Evolutionary conservation across 495 filamentous ascomycete genomes (phyloP), one percentile per base, ranked within the genome.

Genomic region (Cercophora newfieldiana): DNA sequence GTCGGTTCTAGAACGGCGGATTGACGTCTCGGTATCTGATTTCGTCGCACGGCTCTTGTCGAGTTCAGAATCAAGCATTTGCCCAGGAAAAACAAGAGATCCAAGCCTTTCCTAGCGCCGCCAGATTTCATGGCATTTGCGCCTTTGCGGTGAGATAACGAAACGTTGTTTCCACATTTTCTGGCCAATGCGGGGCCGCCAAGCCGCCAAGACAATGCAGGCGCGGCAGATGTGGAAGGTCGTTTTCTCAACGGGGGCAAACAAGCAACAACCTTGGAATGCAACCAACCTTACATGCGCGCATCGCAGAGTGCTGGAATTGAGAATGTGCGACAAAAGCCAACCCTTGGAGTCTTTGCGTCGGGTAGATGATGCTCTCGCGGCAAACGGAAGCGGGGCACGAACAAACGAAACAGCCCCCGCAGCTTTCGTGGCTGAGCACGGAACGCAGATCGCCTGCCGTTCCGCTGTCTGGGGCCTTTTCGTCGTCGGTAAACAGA

Each of bases 161-260:
- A 21, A 30, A 10, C 7, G 30, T 12, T 37, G 30, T 21, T 44
- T 60, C 24, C 18, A 61, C 37, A 12, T 10, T 63, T 12, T 1
- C n/a, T 21, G 49, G 49, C 61, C 30, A 21, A 26, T n/a, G 5
- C 19, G 14, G 26, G 61, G n/a, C 37, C 28, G 61, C 61, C 61
- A 63, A 63, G 61, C 2, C 61, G 61, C 61, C 50, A 55, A 54
- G 31, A 24, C 49, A 24, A 26, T 25, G 48, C 49, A 26, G 24
- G 29, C 14, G 29, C 61, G 61, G 61, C 61, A 63, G 61, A 63
- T 63, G 61, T 44, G 61, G 61, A 63, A 63, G 61, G 61, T 63
- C 31, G 49, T 47, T 63, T 31, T 51, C 29, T 44, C 37, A 44
- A 16, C 37, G 12, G 37, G 18, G 37, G 10, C 37, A 44, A n/a